These are phyloP conservation scores for Oemleria cerasiformis DNA, from an alignment of 306 rosid species.

Conservation along the genomic window DNA sequence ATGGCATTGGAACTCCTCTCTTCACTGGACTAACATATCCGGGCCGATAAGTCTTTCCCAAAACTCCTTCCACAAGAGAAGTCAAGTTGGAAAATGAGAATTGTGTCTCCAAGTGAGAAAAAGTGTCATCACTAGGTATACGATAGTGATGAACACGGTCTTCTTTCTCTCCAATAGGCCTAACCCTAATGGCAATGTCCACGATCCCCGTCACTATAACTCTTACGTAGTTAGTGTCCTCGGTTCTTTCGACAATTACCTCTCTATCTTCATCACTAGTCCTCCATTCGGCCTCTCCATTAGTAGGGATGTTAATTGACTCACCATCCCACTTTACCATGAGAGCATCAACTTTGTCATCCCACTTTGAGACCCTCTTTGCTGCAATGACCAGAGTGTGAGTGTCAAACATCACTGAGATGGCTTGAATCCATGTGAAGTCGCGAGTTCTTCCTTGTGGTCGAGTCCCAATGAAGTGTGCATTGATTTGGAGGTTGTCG, in stretches of 20 bases:
- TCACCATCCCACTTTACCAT: conserved; percentile 57
- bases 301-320: conserved; percentile 32
- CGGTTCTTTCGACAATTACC: conserved; percentile 68
- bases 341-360: conserved; percentile 54
- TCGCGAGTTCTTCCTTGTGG: conserved; percentile 77
- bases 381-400: conserved; percentile 72
- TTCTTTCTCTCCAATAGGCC: conserved; percentile 58
- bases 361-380: conserved; percentile 58
- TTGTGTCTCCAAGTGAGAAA: conserved; percentile 73
- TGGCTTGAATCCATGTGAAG: conserved; percentile 81
- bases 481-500: conserved; percentile 60
- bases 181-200: conserved; percentile 57
- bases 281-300: conserved; percentile 67
- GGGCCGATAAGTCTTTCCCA: conserved; percentile 72
- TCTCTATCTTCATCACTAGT: conserved; percentile 39
- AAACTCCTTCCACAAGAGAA: conserved; percentile 58
- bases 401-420: conserved; percentile 55
- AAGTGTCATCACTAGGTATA: conserved; percentile 53
- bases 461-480: conserved; percentile 68
- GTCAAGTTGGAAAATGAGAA: conserved; percentile 50
- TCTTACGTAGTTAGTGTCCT: conserved; percentile 50
- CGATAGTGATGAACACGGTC: conserved; percentile 69
- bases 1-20: conserved; percentile 61
- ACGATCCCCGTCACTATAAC: conserved; percentile 50
- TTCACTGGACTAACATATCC: conserved; percentile 67